phyloP scores from a whole-genome alignment of 352 stramenopile genomes.

The Phytophthora citrophthora region DNA sequence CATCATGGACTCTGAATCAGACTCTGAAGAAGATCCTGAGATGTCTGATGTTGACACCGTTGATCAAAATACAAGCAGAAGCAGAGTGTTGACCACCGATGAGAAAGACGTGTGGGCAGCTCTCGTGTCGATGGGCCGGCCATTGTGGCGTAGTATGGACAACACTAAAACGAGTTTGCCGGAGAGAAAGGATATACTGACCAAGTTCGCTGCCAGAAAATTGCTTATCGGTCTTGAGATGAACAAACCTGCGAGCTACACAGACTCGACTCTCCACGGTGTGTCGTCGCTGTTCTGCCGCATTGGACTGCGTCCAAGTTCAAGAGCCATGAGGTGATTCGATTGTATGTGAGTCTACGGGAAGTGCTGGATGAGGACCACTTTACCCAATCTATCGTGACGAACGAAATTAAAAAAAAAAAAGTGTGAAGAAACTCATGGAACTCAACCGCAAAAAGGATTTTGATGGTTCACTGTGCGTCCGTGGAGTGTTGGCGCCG shows the following conservation, averaged over 20 bases:
- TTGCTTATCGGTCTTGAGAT: slow-evolving; percentile 6
- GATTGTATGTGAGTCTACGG: neutral
- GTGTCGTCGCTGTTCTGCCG: slow-evolving; percentile 35
- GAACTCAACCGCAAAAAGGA: neutral
- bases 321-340: neutral
- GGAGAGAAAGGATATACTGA: neutral
- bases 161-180: neutral
- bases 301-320: slow-evolving; percentile 15
- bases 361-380: neutral
- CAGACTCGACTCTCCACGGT: slow-evolving; percentile 15
- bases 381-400: neutral
- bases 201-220: slow-evolving; percentile 5
- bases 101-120: neutral
- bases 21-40: neutral
- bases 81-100: neutral
- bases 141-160: slow-evolving; percentile 10
- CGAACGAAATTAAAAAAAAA: too few species aligned
- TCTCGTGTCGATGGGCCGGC: slow-evolving; percentile 10
- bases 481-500: neutral
- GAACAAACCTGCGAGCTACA: neutral
- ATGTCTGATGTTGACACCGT: too few species aligned
- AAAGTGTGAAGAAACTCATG: neutral
- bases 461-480: neutral
- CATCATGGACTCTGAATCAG: too few species aligned
- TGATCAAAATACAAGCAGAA: neutral